Evolutionary conservation across 371 early-diverging fungal species (phyloP), one percentile per base, ranked within the genome.

Genomic region (Mortierella sp.): DNA sequence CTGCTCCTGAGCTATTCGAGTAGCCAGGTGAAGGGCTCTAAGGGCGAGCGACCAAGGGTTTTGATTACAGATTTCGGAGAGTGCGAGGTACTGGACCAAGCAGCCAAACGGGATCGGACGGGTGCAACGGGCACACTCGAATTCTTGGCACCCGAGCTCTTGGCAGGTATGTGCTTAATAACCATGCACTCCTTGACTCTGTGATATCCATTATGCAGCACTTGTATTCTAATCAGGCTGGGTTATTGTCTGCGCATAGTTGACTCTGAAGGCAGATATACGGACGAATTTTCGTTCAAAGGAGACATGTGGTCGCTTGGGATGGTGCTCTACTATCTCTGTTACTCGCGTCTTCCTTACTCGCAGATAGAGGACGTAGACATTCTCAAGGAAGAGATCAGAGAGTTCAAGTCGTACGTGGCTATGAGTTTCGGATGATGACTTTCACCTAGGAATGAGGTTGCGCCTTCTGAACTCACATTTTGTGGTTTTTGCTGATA

Each of bases 271-370:
- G 94, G 94, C 6, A 69, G 83, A 46, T 92, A 88, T 53, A 73
- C 83, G 15, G 83, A 88, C 44, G 93, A 90, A 55, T 95, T 93
- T 79, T 92, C 94, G 21, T 85, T 89, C 34, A 91, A 90, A 55
- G 93, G 95, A 5, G 98, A 98, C 68, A 86, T 97, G 89, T 98
- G 97, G 96, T 94, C 95, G 0, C 83, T 98, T 24, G 98, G 98
- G 2, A 93, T 97, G 84, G 86, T 98, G 0, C 85, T 97, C 7
- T 96, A 94, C 78, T 96, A 89, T 56, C 82, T 97, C 12, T 95
- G 95, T 67, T 97, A 93, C 58, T 88, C 93, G 5, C 61, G 81
- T 11, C 83, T 98, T 23, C 98, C 98, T 0, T 98, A 92, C 68
- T 61, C 80, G 23, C 89, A 94, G 41, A 86, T 94, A 46, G 95